These are phyloP conservation scores for Jamesozyma hellenica DNA, from an alignment of 805 yeast species.

Conservation along the genomic window DNA sequence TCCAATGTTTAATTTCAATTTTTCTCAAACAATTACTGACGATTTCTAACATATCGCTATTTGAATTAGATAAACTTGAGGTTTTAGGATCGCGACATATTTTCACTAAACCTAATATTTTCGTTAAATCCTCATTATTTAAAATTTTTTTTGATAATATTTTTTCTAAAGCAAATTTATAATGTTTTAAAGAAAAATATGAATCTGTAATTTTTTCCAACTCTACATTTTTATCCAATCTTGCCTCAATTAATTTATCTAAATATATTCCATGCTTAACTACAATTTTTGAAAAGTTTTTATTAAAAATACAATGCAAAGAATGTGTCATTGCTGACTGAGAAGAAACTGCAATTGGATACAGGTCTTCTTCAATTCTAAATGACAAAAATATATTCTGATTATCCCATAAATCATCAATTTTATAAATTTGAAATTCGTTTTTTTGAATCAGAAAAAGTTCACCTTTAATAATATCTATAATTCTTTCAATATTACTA, in stretches of 20 bases:
- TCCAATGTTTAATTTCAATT: conserved; percentile 28
- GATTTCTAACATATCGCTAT: conserved; percentile 22
- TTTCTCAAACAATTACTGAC: conserved; percentile 28
- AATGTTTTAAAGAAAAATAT: conserved; percentile 20
- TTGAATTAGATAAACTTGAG: conserved; percentile 3
- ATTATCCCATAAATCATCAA: conserved; percentile 20
- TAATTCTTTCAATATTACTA: conserved; percentile 20
- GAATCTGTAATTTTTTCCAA: conserved; percentile 16
- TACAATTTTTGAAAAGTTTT: conserved; percentile 12
- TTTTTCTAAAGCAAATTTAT: conserved; percentile 28
- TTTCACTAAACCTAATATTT: conserved; percentile 18
- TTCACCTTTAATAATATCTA: conserved; percentile 20
- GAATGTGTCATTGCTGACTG: conserved; percentile 24
- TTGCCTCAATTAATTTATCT: conserved; percentile 20
- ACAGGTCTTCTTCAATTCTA: conserved; percentile 19
- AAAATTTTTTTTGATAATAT: conserved; percentile 22
- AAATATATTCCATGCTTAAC: conserved; percentile 23
- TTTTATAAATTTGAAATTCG: conserved; percentile 8
- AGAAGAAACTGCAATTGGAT: conserved; percentile 22
- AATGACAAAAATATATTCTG: conserved; percentile 10
- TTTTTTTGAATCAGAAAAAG: conserved; percentile 17
- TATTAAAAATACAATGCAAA: conserved; percentile 16
- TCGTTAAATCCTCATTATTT: conserved; percentile 15
- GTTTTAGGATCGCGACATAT: conserved; percentile 11
- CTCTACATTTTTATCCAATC: conserved; percentile 9